Percentiles rank a stretch among this genome's conserved stretches.
These are phyloP conservation scores for Colletotrichum simmondsii DNA, from an alignment of 2,329 filamentous ascomycete genomes.

Conservation along the genomic window DNA sequence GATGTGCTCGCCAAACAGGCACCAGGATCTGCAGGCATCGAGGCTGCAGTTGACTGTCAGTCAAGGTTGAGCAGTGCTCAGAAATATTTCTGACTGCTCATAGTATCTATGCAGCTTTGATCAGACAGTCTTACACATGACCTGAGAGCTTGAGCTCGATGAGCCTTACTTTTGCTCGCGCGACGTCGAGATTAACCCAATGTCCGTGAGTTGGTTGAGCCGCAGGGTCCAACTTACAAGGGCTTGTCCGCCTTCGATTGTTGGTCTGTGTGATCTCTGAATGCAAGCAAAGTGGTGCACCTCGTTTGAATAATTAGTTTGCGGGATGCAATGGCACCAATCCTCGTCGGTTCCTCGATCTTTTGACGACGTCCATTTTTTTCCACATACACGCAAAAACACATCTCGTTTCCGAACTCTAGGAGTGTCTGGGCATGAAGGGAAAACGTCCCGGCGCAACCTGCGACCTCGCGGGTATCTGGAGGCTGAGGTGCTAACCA, in stretches of 20 bases:
- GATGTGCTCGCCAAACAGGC: not conserved
- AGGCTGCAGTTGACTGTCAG: not conserved
- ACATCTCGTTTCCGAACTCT: not conserved
- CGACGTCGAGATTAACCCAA: not conserved
- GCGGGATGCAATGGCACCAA: not conserved
- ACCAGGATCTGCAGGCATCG: not conserved
- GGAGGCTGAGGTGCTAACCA: too few species aligned
- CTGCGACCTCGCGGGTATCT: not conserved
- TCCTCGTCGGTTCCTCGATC: not conserved
- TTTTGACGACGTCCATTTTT: not conserved
- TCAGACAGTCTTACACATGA: not conserved
- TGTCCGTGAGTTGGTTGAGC: slow-evolving; percentile 10
- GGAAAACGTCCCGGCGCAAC: not conserved
- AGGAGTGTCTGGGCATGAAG: not conserved
- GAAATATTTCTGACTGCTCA: not conserved
- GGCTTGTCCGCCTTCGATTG: not conserved
- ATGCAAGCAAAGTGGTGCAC: not conserved
- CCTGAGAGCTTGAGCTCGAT: not conserved
- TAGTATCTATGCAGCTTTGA: not conserved
- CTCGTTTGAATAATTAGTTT: not conserved
- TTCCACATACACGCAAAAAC: not conserved
- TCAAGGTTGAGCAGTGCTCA: not conserved
- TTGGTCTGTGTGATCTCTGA: not conserved
- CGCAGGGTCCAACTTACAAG: not conserved
- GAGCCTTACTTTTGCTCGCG: not conserved